These are phyloP conservation scores for Collybia sordida DNA, from an alignment of 768 basidiomycete genomes.

Conservation along the genomic window DNA sequence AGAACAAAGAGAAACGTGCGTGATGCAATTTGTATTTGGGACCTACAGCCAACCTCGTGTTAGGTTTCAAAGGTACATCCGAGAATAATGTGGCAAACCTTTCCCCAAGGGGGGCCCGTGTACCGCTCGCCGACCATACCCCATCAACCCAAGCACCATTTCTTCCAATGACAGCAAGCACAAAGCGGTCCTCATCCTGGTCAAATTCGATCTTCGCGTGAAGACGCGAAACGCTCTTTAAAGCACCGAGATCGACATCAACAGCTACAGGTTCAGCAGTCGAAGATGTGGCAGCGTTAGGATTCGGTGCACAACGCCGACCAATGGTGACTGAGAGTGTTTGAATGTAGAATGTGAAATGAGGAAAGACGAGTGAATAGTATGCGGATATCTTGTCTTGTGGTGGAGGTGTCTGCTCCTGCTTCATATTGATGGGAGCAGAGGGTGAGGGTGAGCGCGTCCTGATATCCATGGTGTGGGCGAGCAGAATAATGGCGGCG, in stretches of 20 bases:
- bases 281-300: slow-evolving; percentile 51
- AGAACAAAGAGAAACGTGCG: slow-evolving; percentile 96
- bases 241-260: slow-evolving; percentile 90
- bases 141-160: slow-evolving; percentile 99
- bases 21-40: slow-evolving; percentile 96
- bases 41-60: slow-evolving; percentile 44
- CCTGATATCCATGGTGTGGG: slow-evolving; percentile 39
- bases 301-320: slow-evolving; percentile 69
- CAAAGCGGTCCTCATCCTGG: slow-evolving; percentile 84
- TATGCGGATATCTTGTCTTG: slow-evolving; percentile 89
- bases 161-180: slow-evolving; percentile 88
- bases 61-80: slow-evolving; percentile 7
- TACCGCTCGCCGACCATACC: slow-evolving; percentile 90
- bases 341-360: slow-evolving; percentile 96
- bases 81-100: slow-evolving; percentile 45
- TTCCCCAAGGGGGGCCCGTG: slow-evolving; percentile 81
- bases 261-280: slow-evolving; percentile 59
- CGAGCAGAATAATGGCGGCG: slow-evolving; percentile 12
- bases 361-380: slow-evolving; percentile 90
- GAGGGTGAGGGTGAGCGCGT: slow-evolving; percentile 39
- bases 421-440: slow-evolving; percentile 22
- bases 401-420: slow-evolving; percentile 32
- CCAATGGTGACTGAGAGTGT: slow-evolving; percentile 94
- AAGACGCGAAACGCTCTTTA: slow-evolving; percentile 96
- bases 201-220: slow-evolving; percentile 97